Evolutionary conservation across 768 basidiomycete species (phyloP), one percentile per base, ranked within the genome.

Genomic region (Russula lepida): DNA sequence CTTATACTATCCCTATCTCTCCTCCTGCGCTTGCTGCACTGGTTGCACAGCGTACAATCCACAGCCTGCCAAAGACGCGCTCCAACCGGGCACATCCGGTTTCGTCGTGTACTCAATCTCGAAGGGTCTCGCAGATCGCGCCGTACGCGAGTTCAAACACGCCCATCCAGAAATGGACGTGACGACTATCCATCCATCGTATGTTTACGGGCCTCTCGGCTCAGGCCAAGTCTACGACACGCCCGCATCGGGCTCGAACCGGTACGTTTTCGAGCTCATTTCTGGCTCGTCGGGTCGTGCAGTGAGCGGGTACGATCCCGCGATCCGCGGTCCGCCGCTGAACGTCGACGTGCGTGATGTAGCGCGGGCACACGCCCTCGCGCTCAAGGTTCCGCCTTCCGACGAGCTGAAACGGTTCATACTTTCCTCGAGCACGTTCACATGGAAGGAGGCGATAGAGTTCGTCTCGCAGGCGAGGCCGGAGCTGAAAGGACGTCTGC

Each of bases 41-140:
- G n/a, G n/a, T n/a, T 33, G 12, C 25, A 12, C 33, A 77, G 77
- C 74, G 41, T 75, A 74, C 76, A 71, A 69, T 33, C 60, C 68
- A 1, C 64, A 67, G 6, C 72, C 72, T 5, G 64, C 63, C 35
- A 71, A 75, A 49, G 67, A 72, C 25, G 71, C 72, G 19, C 55
- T 76, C 6, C 53, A 41, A 7, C 67, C 64, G 2, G 61, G 62
- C 43, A 54, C 55, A 23, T n/a, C 62, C 17, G 59, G 66, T 17
- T 55, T 71, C 44, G 68, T 73, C 39, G 68, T 68, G n/a, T 81
- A 79, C 62, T 53, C 60, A 7, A 72, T 74, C 13, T 71, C 76
- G 13, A 79, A 79, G 64, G 71, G 67, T 1, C 59, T 71, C 15
- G 66, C 72, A 11, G 72, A 72, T 57, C 59, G 19, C 7, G 66